Base-by-base conservation (phyloP, 495 filamentous ascomycete genomes). In the Hypomontagnella monticulosa region DNA sequence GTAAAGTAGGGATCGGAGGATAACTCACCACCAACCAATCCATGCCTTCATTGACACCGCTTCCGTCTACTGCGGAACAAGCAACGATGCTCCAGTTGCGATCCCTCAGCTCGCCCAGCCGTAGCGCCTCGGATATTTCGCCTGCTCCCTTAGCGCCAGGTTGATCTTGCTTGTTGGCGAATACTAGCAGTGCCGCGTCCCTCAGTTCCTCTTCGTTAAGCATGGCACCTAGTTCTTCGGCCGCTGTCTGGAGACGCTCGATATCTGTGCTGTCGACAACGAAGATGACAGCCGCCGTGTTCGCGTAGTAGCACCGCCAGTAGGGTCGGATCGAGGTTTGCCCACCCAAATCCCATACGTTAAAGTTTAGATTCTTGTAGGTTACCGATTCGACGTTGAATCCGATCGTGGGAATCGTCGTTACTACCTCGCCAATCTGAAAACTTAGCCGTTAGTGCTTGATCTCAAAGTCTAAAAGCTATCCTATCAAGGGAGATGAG, bases 251-350 rank as follows among this genome's bases (percentile, higher is more conserved):
- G 42, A 99, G 80, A 43, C 95, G 91, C 63, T 97, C 92, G 71
- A 97, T 93, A 85, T 99, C 95, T 58, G 95, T 98, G 43, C 90
- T 93, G 73, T 99, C 95, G 71, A 99, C 94, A 56, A 99, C 95
- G 78, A 99, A 99, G 67, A 99, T 90, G 59, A 99, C 96, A 11
- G 95, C 95, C n/a, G 96, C 95, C 2, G 96, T 99, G 80, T 98
- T 97, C 71, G 95, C 93, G 74, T 98, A 99, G 84, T 99, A 99
- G 78, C 96, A 98, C 70, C 95, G 87, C 95, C 95, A 99, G 80
- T 98, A 99, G 8, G 95, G 95, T 65, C 95, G 88, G 73, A 99
- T 98, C 52, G 89, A 93, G 11, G 95, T 98, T 84, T 98, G 95
- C 19, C 95, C 96, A 66, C 92, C 94, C 23, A 98, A 86, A 84